Conservation (phyloP, 164 flowering plant genomes). For the Liquidambar formosana region DNA sequence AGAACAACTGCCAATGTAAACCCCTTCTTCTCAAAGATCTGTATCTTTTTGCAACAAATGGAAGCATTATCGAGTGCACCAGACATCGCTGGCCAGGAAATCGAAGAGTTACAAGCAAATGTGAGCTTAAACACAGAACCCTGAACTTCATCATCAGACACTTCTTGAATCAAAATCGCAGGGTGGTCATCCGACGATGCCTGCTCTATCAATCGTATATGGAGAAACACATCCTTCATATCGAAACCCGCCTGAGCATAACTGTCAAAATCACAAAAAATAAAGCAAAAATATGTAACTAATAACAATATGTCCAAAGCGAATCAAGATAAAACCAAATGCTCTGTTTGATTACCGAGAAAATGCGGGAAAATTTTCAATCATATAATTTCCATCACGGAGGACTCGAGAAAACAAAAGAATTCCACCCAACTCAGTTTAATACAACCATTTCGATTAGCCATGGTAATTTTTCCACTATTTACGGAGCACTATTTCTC, state of each 20-base stretch:
- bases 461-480: no score
- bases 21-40: constrained; percentile 90
- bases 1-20: constrained; percentile 64
- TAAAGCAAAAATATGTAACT: neutral
- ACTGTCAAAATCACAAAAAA: constrained; percentile 34
- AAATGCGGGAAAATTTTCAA: neutral
- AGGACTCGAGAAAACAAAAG: neutral
- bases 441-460: no score
- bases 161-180: constrained; percentile 68
- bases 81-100: constrained; percentile 83
- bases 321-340: constrained; percentile 1
- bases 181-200: constrained; percentile 64
- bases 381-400: neutral
- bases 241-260: constrained; percentile 90
- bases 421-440: neutral
- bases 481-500: no score
- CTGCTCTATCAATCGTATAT: constrained; percentile 79
- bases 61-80: constrained; percentile 68
- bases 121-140: constrained; percentile 68
- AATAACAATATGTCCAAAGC: neutral
- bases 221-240: constrained; percentile 91
- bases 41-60: constrained; percentile 84
- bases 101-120: constrained; percentile 76
- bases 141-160: constrained; percentile 47
- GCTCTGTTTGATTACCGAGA: neutral